Evolutionary conservation across 108 stramenopile species (phyloP), one percentile per base, ranked within the genome.

Genomic region (Chaetoceros tenuissimus): DNA sequence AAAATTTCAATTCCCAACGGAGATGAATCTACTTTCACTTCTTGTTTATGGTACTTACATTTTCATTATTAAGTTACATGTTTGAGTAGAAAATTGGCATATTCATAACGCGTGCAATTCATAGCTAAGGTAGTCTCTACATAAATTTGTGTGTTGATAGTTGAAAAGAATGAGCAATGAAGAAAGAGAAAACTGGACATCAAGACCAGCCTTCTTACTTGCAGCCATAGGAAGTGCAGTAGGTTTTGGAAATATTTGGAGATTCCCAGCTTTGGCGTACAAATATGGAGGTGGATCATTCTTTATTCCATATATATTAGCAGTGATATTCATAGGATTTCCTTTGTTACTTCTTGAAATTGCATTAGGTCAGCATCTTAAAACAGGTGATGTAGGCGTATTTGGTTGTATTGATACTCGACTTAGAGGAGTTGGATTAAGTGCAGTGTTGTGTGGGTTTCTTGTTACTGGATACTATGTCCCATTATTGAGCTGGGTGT

Each of bases 171-270:
- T n/a, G n/a, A 1, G 22, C n/a, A n/a, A 22, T 20, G 52, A 31
- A 1, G 54, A 43, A 13, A 62, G 71, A 2, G 66, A 66, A 17
- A 56, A 50, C 26, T 81, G 79, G 79, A 48, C 65, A 21, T 73
- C 72, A 26, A 62, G 81, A 3, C 16, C 60, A 13, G 74, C 81
- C 23, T 82, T 82, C 57, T 77, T 75, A 40, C 68, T 79, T 28
- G 78, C 77, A n/a, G 66, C 74, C 10, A 49, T 80, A 44, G 82
- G 76, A n/a, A 61, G 67, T 43, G 78, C 82, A 0, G 78, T 85
- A 10, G 84, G 80, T 29, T 79, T 85, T 53, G 80, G 84, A 26
- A 85, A 85, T 43, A 63, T 85, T 22, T 85, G 84, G 84, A 63
- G 84, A n/a, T 85, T 85, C 66, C 84, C 84, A n/a, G 49, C 60